phyloP scores from a whole-genome alignment of 108 stramenopile genomes.

The Fragilaria crotonensis region DNA sequence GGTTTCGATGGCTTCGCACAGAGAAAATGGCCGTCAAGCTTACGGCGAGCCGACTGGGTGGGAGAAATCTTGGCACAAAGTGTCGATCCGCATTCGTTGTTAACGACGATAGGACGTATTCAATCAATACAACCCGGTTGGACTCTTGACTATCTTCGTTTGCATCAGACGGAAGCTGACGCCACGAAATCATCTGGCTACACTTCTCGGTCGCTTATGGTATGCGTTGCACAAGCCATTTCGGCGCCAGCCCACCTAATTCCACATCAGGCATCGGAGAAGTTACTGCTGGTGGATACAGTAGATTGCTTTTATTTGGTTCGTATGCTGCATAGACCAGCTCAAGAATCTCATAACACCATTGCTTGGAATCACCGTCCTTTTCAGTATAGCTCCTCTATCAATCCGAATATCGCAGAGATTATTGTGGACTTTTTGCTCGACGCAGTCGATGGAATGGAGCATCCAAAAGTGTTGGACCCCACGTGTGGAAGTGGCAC shows the following conservation, averaged over 20 bases:
- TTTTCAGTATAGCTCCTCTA: conserved; percentile 68
- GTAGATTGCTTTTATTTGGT: conserved; percentile 5
- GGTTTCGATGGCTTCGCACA: background rate
- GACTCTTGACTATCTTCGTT: conserved; percentile 24
- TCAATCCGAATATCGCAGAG: conserved; percentile 43
- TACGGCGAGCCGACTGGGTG: conserved; percentile 38
- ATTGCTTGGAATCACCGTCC: conserved; percentile 45
- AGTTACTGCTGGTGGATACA: conserved; percentile 36
- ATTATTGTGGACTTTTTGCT: conserved; percentile 35
- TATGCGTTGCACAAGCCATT: conserved; percentile 35
- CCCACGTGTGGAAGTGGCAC: conserved; percentile 65
- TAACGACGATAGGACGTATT: background rate
- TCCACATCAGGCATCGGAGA: conserved; percentile 9
- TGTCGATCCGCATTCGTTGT: background rate
- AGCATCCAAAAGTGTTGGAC: conserved; percentile 28
- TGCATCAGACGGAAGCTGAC: conserved; percentile 3
- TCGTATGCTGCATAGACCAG: conserved; percentile 3
- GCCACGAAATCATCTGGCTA: conserved; percentile 4
- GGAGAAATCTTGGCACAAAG: conserved; percentile 26
- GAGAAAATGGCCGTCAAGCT: conserved; percentile 22
- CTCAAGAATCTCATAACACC: background rate
- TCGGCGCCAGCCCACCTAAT: conserved; percentile 31
- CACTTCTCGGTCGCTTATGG: conserved; percentile 44
- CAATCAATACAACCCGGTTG: conserved; percentile 8
- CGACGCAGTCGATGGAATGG: conserved; percentile 7